Base-by-base conservation (phyloP, 805 yeast genomes). In the Ogataea wickerhamii region DNA sequence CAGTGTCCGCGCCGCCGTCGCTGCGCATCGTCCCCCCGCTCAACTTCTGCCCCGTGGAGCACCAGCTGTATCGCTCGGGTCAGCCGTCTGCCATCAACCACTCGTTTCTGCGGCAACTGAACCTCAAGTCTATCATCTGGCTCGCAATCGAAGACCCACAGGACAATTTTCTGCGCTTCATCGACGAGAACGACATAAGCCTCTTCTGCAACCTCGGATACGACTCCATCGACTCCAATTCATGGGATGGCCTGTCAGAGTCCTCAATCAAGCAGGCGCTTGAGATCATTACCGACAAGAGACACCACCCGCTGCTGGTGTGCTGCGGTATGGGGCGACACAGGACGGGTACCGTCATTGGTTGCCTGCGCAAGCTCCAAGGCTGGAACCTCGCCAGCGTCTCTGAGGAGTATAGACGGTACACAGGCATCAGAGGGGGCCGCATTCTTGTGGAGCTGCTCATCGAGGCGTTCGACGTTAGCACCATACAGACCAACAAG, bases 301-400 rank as follows among this genome's bases (percentile, higher is more conserved):
- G 76, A n/a, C 78, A 80, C 57, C 86, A 87, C 53, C 98, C 98
- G 0, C 53, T 93, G 44, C 66, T 93, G 35, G 89, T 89, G 4
- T 93, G 98, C 60, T 93, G 98, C 53, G 96, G 97, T 11, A 93
- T 93, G 98, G 98, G 98, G 0, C 70, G 98, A 49, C 98, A 91
- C 61, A 71, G 98, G 48, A 89, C 98, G 0, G 98, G 98, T 1
- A 89, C 98, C 0, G 96, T 93, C 3, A 78, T 93, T 43, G 98
- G 98, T 1, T 91, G 98, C 60, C 66, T 91, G 32, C 68, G 98
- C 46, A 73, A 96, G 43, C 66, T 93, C 14, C 97, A 93, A 70
- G 91, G 94, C n/a, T 91, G 98, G 98, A 93, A 94, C 55, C 66
- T 91, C 56, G 96, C 98, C 8, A 67, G 84, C 58, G 93, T 91